phyloP scores from a whole-genome alignment of 2,329 filamentous ascomycete species.

The Ceratocystis variospora region DNA sequence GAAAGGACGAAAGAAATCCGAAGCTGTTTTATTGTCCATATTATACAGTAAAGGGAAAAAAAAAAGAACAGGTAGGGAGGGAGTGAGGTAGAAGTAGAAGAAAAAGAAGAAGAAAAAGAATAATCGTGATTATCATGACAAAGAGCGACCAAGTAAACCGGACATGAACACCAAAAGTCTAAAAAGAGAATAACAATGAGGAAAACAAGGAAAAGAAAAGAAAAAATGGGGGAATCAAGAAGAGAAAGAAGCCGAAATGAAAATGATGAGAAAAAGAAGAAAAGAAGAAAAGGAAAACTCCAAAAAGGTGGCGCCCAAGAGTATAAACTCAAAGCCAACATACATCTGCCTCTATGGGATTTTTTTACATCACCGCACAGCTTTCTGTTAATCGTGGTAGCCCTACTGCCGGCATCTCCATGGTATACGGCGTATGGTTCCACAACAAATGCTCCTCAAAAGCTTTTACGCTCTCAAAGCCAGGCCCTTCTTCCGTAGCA shows the following conservation, averaged over 20 bases:
- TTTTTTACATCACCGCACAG: constrained; percentile 35
- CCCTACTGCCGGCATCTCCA: constrained; percentile 26
- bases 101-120: background rate
- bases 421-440: constrained; percentile 31
- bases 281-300: constrained; percentile 10
- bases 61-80: background rate
- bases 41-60: constrained; percentile 3
- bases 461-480: constrained; percentile 35
- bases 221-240: background rate
- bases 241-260: constrained; percentile 9
- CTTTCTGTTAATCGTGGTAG: constrained; percentile 27
- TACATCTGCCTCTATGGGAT: background rate
- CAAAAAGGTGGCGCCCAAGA: background rate
- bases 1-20: too few relatives aligned
- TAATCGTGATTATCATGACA: background rate
- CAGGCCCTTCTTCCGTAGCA: constrained; percentile 34
- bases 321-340: background rate
- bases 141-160: constrained; percentile 8
- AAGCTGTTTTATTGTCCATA: background rate
- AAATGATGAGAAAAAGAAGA: background rate
- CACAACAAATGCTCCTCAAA: constrained; percentile 45
- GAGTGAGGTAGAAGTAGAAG: background rate
- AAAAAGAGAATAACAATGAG: background rate
- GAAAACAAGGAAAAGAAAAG: background rate
- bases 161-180: constrained; percentile 11